Conservation (phyloP, 2,329 filamentous ascomycete genomes). For the Cladophialophora yegresii region DNA sequence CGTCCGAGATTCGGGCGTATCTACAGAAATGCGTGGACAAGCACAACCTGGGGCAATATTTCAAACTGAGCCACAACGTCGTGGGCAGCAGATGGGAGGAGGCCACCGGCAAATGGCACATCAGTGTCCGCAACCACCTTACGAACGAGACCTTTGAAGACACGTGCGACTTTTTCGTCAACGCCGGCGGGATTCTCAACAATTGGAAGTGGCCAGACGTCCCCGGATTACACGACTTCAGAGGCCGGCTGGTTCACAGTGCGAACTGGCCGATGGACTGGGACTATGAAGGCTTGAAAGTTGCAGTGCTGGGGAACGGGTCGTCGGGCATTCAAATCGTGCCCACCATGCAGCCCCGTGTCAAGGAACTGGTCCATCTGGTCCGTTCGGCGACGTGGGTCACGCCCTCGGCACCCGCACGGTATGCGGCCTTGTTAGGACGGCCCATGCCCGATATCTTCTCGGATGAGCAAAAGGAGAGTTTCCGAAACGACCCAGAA, state of each 20-base stretch:
- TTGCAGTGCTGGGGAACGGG: conserved; percentile 38
- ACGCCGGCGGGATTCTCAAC: conserved; percentile 38
- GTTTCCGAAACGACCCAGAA: conserved; percentile 18
- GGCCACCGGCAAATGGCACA: conserved; percentile 36
- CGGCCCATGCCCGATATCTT: conserved; percentile 31
- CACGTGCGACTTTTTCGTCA: conserved; percentile 36
- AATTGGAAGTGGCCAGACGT: conserved; percentile 41
- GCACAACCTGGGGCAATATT: conserved; percentile 36
- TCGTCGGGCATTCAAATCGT: conserved; percentile 39
- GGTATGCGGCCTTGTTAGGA: conserved; percentile 19
- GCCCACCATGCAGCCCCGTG: conserved; percentile 42
- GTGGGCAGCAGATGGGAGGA: conserved; percentile 39
- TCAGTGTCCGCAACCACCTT: conserved; percentile 35
- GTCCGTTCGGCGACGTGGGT: conserved; percentile 30
- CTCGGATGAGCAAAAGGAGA: conserved; percentile 28
- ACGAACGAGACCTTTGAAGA: conserved; percentile 25
- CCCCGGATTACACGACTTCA: conserved; percentile 41
- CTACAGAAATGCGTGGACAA: conserved; percentile 34
- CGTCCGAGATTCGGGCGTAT: conserved; percentile 38
- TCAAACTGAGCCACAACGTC: conserved; percentile 37
- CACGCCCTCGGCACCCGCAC: conserved; percentile 24
- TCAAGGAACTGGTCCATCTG: conserved; percentile 35
- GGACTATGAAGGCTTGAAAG: conserved; percentile 35
- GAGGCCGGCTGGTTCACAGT: conserved; percentile 42
- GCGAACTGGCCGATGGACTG: conserved; percentile 40